Base-by-base conservation (phyloP, 768 basidiomycete species). In the Amanita molliuscula region DNA sequence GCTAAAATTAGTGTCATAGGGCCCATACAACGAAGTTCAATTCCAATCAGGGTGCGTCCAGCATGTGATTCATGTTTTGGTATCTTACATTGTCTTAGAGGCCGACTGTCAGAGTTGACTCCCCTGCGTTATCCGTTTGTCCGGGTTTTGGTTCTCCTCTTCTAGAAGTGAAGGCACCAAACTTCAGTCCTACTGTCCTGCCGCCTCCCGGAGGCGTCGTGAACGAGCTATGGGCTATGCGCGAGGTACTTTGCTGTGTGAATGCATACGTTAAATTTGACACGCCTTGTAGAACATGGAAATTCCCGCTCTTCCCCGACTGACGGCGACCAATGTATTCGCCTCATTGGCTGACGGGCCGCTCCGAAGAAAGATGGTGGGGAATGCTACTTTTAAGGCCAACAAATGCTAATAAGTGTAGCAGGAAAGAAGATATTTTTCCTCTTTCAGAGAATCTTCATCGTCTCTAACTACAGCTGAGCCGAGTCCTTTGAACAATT, bases 131-230 rank as follows among this genome's bases (percentile, higher is more conserved):
- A 20, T 59, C 58, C 10, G 21, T 67, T 13, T 50, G 61, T 13
- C 55, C 55, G 26, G 55, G 55, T 21, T 67, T 56, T 43, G 48
- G 55, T 29, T 69, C 68, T 18, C 67, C 69, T 1, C 54, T 70
- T 16, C 56, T 60, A 10, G 62, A 66, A 26, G 67, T 67, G 5
- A 58, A 58, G 31, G 53, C 62, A n/a, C 67, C 68, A 7, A 49
- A 58, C 5, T 67, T 67, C 51, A 68, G 64, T 34, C 65, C 69
- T 5, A 55, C 58, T 3, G 50, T 53, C 11, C 61, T 70, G 8
- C 65, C 67, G 4, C 61, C 58, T n/a, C 69, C 69, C 18, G 65
- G 64, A 29, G 53, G 54, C 23, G 54, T 58, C n/a, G 58, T 64
- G 3, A 65, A 67, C 28, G 55, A 62, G 34, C 42, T 65, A 20